A percentile compares a stretch with the other conserved stretches of the same genome.
phyloP scores from a whole-genome alignment of 352 stramenopile genomes.

The Globisporangium orthogonon region DNA sequence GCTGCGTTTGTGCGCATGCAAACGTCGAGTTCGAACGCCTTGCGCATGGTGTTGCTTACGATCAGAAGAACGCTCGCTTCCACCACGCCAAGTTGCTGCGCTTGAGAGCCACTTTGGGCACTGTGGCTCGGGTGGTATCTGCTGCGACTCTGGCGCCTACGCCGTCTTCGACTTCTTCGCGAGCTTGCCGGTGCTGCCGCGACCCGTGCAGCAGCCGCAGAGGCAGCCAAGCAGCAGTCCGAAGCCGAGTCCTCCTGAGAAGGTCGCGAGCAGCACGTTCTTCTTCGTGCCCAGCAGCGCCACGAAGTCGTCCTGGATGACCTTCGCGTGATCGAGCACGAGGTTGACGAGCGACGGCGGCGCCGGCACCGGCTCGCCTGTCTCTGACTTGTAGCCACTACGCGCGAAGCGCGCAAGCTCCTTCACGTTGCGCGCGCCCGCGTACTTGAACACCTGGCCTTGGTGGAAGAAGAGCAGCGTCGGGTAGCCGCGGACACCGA shows the following conservation, averaged over 20 bases:
- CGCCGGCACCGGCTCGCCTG: conserved; percentile 25
- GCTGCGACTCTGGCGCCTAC: conserved; percentile 16
- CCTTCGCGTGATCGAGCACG: conserved; percentile 26
- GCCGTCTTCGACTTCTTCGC: conserved; percentile 50
- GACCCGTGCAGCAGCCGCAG: conserved; percentile 65
- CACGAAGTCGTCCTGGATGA: conserved; percentile 64
- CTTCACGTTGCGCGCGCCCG: conserved; percentile 44
- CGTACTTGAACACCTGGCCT: conserved; percentile 75
- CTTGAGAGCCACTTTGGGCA: too few relatives aligned
- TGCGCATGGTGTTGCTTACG: too few relatives aligned
- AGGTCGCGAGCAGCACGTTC: conserved; percentile 73
- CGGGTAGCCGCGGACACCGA: conserved; percentile 74
- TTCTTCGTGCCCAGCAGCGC: conserved; percentile 72
- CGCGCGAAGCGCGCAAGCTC: conserved; percentile 55
- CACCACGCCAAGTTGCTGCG: not conserved
- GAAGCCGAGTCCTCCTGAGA: conserved; percentile 56
- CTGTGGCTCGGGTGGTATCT: not conserved
- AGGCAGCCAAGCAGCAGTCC: conserved; percentile 62
- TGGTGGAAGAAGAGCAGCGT: conserved; percentile 76
- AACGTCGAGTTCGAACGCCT: too few relatives aligned
- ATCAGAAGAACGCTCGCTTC: not conserved
- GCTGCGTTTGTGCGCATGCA: too few relatives aligned
- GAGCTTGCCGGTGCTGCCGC: conserved; percentile 20
- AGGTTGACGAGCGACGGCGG: conserved; percentile 30
- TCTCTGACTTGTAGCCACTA: conserved; percentile 50